Evolutionary conservation across 768 basidiomycete species (phyloP), one percentile per base, ranked within the genome.

Genomic region (Chalciporus sphaerocephalus): DNA sequence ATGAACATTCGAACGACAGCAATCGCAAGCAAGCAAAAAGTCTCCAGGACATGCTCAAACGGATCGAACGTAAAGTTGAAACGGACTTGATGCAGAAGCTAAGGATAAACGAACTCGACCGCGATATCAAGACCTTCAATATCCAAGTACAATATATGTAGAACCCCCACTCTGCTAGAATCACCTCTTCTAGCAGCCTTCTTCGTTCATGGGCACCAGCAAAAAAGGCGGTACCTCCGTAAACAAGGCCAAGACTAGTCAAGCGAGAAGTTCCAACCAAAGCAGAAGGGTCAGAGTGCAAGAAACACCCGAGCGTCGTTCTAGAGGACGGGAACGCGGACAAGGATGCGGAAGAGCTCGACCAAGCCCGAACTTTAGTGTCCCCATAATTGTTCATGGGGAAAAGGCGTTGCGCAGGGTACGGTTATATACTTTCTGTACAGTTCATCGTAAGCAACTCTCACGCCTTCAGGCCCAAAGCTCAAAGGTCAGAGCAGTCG

Each of bases 261-360:
- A 64, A 73, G 54, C 71, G 66, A 75, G 64, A 60, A 58, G 55
- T 58, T 50, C 55, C 55, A 50, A 50, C 65, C 53, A 60, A 51
- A 57, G 53, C 54, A 57, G 57, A 65, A 58, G 53, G 66, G 38
- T 69, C 69, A 55, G 62, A 56, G 53, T 62, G 57, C 44, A 27
- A 57, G 25, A 48, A 9, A 62, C 62, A 64, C 70, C 67, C 70
- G 45, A 66, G 2, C 65, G 47, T 80, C 59, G 51, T 30, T 89
- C 77, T 88, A 74, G 86, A 76, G 80, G 84, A 89, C 87, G 85
- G 87, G 87, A 89, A 92, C 89, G 89, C 89, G 89, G 85, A 79
- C 87, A 79, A 81, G 87, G 81, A 89, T 79, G 78, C 81, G 84
- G 83, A 78, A 75, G 68, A 77, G 79, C 80, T 84, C 74, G 64